Percentiles rank a stretch among this genome's conserved stretches.
Evolutionary conservation across 164 flowering plant genomes (phyloP).

Genomic region (Echeveria elegans): DNA sequence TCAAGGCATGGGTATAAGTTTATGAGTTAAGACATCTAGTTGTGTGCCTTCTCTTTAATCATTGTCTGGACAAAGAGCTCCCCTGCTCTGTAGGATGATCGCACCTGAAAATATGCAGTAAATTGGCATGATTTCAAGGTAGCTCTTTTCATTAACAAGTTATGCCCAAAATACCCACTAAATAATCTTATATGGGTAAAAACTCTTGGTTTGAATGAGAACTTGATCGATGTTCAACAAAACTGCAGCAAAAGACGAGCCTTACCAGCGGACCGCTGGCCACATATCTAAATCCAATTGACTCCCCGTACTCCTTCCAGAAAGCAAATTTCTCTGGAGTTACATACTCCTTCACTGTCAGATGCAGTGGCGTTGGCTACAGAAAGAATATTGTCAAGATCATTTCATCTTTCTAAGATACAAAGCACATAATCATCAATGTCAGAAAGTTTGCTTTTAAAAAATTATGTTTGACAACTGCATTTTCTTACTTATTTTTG

Average conservation of each 20-base stretch:
- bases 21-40: neutral
- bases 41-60: slow-evolving; percentile 5
- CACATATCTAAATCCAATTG: slow-evolving; percentile 88
- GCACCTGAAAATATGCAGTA: slow-evolving; percentile 4
- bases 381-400: slow-evolving; percentile 2
- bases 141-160: too few species aligned
- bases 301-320: slow-evolving; percentile 93
- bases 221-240: neutral
- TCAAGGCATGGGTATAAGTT: too few species aligned
- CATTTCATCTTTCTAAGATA: neutral
- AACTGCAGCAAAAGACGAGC: neutral
- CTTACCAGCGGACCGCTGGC: slow-evolving; percentile 95
- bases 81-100: slow-evolving; percentile 11
- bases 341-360: slow-evolving; percentile 89
- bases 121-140: neutral
- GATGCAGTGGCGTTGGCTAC: slow-evolving; percentile 94
- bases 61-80: slow-evolving; percentile 12
- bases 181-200: neutral
- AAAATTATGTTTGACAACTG: too few species aligned
- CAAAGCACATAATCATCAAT: neutral
- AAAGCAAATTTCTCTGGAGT: slow-evolving; percentile 80
- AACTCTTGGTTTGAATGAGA: neutral
- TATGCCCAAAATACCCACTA: neutral
- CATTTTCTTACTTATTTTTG: neutral
- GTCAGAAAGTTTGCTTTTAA: neutral